Evolutionary conservation across 1,284 basidiomycete genomes (phyloP), one percentile per base, ranked within the genome.

Genomic region (Rhodotorula sp.): DNA sequence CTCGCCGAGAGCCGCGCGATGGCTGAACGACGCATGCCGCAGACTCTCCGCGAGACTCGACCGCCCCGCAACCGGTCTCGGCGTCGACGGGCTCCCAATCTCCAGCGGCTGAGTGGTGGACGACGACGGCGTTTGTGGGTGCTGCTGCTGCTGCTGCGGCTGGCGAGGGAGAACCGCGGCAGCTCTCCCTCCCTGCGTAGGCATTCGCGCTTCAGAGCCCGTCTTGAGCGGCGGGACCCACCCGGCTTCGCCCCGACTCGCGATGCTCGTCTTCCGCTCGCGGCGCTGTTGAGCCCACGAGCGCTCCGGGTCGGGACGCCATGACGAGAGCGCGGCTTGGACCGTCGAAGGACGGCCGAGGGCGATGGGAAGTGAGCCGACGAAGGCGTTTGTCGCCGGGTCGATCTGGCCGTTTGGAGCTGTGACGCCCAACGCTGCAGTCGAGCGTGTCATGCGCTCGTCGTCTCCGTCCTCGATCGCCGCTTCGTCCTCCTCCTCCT

Each of bases 311-410:
- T 70, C 68, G 4, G 68, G 68, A 1, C 68, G 56, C 68, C 68
- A 70, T 2, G 57, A 60, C n/a, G 61, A 64, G 40, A 66, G 55
- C 28, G 68, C 68, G 8, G 58, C 56, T 47, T 65, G 55, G 34
- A 66, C 22, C 15, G 57, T 52, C 1, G 57, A 61, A 0, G 68
- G 68, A 2, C 64, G 61, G n/a, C 70, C 70, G 22, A 74, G 59
- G 1, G 68, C 59, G 40, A 74, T 74, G 24, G 73, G 73, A 1
- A 74, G 63, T 0, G 66, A 68, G 0, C 73, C 73, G 30, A 74
- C 70, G 9, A 57, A 63, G 24, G 65, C 64, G 20, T 57, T 46
- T 24, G 40, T 50, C 6, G 18, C 57, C 7, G 28, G 50, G 24
- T 31, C 16, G 0, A 37, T 15, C 15, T 31, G 16, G 34, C 40